These are phyloP conservation scores for Filobasidium uniguttulatum DNA, from an alignment of 1,284 basidiomycete species.

Conservation along the genomic window DNA sequence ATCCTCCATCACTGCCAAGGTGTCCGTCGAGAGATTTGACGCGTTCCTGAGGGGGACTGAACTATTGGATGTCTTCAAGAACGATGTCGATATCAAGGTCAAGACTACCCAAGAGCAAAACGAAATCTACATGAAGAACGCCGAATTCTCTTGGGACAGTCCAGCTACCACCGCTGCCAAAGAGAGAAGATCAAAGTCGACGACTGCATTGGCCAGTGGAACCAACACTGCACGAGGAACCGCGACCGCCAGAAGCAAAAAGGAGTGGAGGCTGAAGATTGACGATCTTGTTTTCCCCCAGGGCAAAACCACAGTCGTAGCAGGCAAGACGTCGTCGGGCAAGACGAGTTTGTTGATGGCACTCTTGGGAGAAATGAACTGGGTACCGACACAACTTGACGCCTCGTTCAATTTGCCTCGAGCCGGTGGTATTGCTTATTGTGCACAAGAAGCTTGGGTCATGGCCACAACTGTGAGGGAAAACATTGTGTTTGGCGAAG, in stretches of 20 bases:
- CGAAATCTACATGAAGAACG: constrained; percentile 6
- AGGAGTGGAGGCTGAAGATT: constrained; percentile 42
- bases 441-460: constrained; percentile 62
- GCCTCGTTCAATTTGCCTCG: constrained; percentile 57
- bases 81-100: constrained; percentile 2
- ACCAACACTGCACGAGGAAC: not conserved
- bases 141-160: constrained; percentile 4
- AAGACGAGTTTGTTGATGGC: constrained; percentile 39
- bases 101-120: constrained; percentile 1
- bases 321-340: constrained; percentile 44
- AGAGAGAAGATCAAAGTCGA: too few species aligned
- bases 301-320: constrained; percentile 47
- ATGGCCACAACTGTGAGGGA: constrained; percentile 41
- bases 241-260: not conserved
- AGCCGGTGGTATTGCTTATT: constrained; percentile 52
- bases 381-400: constrained; percentile 40
- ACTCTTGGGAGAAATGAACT: constrained; percentile 41
- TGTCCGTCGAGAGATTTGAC: constrained; percentile 6
- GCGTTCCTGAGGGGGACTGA: constrained; percentile 3
- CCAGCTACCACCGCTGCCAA: not conserved
- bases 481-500: constrained; percentile 46
- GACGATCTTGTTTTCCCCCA: constrained; percentile 46
- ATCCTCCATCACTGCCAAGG: constrained; percentile 6
- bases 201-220: too few species aligned
- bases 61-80: constrained; percentile 6